These are phyloP conservation scores for Colletotrichum sansevieriae DNA, from an alignment of 2,329 filamentous ascomycete genomes.

Conservation along the genomic window DNA sequence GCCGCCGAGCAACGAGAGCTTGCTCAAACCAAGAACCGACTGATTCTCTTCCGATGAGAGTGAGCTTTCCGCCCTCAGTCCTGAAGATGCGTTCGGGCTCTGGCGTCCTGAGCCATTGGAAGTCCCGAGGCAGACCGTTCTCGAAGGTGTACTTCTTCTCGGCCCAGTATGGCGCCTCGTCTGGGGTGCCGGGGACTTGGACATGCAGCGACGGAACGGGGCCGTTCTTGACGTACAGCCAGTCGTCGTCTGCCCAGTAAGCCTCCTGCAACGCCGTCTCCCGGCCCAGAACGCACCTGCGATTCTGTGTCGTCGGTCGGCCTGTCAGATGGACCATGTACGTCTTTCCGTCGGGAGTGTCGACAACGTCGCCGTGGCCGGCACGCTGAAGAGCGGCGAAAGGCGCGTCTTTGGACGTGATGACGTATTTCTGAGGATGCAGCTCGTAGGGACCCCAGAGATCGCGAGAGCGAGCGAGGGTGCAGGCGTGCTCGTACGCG, in stretches of 20 bases:
- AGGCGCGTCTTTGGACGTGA: conserved; percentile 65
- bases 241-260: conserved; percentile 71
- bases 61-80: conserved; percentile 55
- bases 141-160: conserved; percentile 63
- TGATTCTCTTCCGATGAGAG: conserved; percentile 63
- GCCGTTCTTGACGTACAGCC: conserved; percentile 72
- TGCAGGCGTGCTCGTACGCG: conserved; percentile 71
- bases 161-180: conserved; percentile 64
- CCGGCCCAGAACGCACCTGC: conserved; percentile 66
- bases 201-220: conserved; percentile 67
- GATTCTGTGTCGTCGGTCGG: conserved; percentile 63
- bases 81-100: conserved; percentile 67
- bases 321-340: conserved; percentile 68
- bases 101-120: conserved; percentile 70
- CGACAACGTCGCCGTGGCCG: conserved; percentile 67
- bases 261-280: conserved; percentile 71
- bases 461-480: conserved; percentile 64
- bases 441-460: conserved; percentile 73
- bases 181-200: conserved; percentile 61
- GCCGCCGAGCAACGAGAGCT: conserved; percentile 66
- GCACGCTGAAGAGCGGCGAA: conserved; percentile 64
- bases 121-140: conserved; percentile 61
- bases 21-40: conserved; percentile 72
- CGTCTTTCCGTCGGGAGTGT: conserved; percentile 64
- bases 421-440: conserved; percentile 69